Evolutionary conservation across 805 yeast species (phyloP), one percentile per base, ranked within the genome.

Genomic region (Tetrapisispora phaffii): DNA sequence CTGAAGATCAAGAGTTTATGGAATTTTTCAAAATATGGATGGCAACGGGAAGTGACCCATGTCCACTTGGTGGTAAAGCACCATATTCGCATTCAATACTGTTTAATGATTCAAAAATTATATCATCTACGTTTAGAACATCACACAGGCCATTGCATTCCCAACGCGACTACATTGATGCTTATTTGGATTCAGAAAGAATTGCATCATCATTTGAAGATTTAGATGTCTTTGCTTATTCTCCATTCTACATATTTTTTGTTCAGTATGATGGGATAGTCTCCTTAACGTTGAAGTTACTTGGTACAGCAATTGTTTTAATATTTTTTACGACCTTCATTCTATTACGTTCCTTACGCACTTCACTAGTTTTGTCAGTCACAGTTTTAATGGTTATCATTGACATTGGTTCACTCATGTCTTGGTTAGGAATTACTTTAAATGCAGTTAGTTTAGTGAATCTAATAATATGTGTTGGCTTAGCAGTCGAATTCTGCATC

Each of bases 21-120:
- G 69, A 68, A 38, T 86, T 72, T 54, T 82, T 88, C 58, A 63
- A 75, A 20, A 76, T 82, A 35, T 90, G 98, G 98, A 85, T 90
- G 22, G 71, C 77, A 34, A 67, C 86, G 1, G 85, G 86, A 22
- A 84, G 95, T 46, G 93, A 85, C 55, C 86, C 90, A 2, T 90
- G 98, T 62, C 96, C 97, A 1, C 67, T 90, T 23, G 97, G 96
- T 3, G 98, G 98, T 2, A 84, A 85, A 57, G 97, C 97, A 0
- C 95, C 97, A 0, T 90, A 90, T 59, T 72, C 84, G 1, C 64
- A 70, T 5, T 70, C 88, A 0, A 67, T 86, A 10, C 65, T 72
- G 1, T 65, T 71, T 23, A 70, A 71, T 46, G 65, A 65, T 26
- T 65, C 67, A 1, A 52, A 62, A 0, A 72, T 87, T 5, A 51